These are phyloP conservation scores for Boletales sp. DNA, from an alignment of 768 basidiomycete species.

Conservation along the genomic window DNA sequence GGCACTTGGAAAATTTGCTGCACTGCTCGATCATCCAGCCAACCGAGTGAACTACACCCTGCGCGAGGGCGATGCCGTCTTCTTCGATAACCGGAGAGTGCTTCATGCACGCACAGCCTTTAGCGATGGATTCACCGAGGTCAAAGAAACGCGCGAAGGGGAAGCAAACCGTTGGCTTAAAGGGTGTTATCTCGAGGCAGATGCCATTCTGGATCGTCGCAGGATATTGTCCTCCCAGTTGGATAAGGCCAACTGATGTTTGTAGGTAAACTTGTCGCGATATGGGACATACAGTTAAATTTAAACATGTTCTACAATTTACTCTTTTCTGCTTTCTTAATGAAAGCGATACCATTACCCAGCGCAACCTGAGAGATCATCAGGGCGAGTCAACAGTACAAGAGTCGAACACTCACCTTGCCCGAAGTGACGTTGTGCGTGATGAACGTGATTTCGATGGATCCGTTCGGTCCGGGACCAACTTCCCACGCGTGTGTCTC, in stretches of 20 bases:
- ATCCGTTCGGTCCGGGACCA: constrained; percentile 58
- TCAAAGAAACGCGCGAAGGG: constrained; percentile 35
- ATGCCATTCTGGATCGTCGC: constrained; percentile 49
- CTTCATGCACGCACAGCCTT: constrained; percentile 87
- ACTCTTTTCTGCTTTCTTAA: constrained; percentile 48
- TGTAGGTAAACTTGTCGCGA: neutral
- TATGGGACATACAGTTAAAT: neutral
- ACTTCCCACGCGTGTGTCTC: constrained; percentile 81
- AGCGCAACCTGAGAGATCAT: constrained; percentile 40
- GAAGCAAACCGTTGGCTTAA: constrained; percentile 82
- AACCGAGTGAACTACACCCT: constrained; percentile 64
- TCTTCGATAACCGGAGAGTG: constrained; percentile 91
- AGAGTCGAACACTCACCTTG: constrained; percentile 40
- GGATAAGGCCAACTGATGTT: neutral
- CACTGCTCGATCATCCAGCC: constrained; percentile 48
- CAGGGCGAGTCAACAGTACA: neutral
- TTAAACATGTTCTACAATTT: constrained; percentile 33
- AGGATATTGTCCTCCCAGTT: constrained; percentile 44
- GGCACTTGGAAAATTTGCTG: constrained; percentile 61
- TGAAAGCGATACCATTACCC: constrained; percentile 61
- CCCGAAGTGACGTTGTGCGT: constrained; percentile 59
- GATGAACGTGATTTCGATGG: constrained; percentile 55
- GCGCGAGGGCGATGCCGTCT: constrained; percentile 76
- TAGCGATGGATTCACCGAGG: constrained; percentile 30
- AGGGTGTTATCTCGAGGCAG: constrained; percentile 77